These are phyloP conservation scores for Zygosaccharomyces sapae DNA, from an alignment of 1,139 yeast genomes.

Conservation along the genomic window DNA sequence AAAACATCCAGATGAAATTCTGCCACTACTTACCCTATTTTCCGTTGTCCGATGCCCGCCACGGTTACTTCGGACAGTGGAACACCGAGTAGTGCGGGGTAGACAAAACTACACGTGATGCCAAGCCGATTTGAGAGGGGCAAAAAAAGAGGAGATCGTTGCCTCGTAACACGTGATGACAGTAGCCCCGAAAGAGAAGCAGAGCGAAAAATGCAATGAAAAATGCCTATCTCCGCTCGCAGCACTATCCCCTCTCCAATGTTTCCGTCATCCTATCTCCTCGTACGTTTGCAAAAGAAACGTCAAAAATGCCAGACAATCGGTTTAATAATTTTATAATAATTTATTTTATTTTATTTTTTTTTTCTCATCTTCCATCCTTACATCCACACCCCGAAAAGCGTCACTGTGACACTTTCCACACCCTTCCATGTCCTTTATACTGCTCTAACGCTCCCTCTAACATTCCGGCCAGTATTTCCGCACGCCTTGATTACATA, in stretches of 20 bases:
- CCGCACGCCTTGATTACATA: conserved; percentile 3
- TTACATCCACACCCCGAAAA: neutral
- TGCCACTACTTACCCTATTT: neutral
- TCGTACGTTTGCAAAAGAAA: neutral
- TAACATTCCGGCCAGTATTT: conserved; percentile 4
- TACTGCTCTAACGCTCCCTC: neutral
- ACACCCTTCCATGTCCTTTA: neutral
- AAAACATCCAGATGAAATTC: neutral
- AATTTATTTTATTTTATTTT: neutral
- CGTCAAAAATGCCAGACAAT: neutral
- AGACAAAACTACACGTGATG: neutral
- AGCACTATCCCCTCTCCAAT: neutral
- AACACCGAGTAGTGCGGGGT: neutral
- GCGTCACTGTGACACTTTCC: conserved; percentile 3
- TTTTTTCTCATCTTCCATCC: neutral
- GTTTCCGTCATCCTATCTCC: neutral
- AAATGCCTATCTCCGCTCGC: neutral
- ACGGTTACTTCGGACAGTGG: no score
- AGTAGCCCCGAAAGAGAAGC: no score
- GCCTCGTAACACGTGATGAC: no score
- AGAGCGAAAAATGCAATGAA: no score
- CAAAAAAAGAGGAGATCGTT: no score
- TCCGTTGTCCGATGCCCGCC: no score
- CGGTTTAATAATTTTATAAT: no score
- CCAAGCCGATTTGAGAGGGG: no score